Percentiles rank a stretch among this genome's conserved stretches.
These are phyloP conservation scores for Salix koriyanagi DNA, from an alignment of 345 rosid genomes.

Conservation along the genomic window DNA sequence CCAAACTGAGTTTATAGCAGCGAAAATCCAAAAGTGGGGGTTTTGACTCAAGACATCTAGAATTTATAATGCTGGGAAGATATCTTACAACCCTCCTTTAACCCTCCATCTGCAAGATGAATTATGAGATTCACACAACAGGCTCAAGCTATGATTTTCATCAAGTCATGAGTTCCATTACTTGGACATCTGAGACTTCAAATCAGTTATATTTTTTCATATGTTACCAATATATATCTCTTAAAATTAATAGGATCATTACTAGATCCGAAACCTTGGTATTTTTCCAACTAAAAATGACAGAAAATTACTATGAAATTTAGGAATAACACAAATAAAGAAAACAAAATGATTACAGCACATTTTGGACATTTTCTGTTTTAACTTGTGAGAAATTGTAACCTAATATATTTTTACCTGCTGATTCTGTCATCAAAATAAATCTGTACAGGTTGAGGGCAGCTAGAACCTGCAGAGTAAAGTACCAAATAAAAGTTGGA, in stretches of 20 bases:
- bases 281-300: background rate
- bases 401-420: conserved; percentile 41
- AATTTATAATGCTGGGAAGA: background rate
- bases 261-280: background rate
- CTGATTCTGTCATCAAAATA: conserved; percentile 51
- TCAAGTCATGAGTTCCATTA: background rate
- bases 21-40: background rate
- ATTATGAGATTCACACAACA: background rate
- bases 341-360: background rate
- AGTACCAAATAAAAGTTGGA: background rate
- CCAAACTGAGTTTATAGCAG: background rate
- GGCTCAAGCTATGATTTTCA: background rate
- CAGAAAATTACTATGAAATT: background rate
- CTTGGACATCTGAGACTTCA: background rate
- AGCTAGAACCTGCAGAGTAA: conserved; percentile 58
- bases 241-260: background rate
- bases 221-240: background rate
- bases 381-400: background rate
- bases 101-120: background rate
- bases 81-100: background rate
- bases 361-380: background rate
- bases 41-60: too few relatives aligned
- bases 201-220: background rate
- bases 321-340: background rate
- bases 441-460: conserved; percentile 84